Conservation (phyloP, 805 yeast species). For the Zygosaccharomyces bailii region DNA sequence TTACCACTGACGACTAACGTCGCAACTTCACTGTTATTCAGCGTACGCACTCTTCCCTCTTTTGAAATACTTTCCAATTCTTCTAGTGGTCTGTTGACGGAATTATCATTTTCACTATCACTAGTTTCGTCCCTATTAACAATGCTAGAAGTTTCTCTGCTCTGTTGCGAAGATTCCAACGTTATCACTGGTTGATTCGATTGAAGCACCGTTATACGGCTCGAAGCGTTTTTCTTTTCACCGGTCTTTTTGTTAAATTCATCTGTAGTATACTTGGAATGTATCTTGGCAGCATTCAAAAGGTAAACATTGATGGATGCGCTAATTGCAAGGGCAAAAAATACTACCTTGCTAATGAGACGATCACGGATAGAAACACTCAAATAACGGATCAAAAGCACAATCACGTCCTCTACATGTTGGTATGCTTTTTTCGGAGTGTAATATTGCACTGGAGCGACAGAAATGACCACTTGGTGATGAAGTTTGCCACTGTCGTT, state of each 20-base stretch:
- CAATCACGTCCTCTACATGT: constrained; percentile 55
- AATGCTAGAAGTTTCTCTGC: constrained; percentile 4
- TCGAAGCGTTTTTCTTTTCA: constrained; percentile 9
- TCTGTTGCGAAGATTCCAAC: background rate
- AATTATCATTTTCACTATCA: constrained; percentile 35
- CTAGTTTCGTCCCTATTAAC: constrained; percentile 29
- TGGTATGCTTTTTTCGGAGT: constrained; percentile 53
- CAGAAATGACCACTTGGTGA: constrained; percentile 52
- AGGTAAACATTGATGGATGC: constrained; percentile 79
- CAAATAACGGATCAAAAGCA: constrained; percentile 50
- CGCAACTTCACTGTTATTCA: constrained; percentile 71
- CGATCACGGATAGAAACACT: constrained; percentile 75
- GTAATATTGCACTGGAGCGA: constrained; percentile 55
- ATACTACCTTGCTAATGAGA: constrained; percentile 69
- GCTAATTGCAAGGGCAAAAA: constrained; percentile 69
- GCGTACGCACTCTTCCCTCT: constrained; percentile 63
- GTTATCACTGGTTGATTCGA: background rate
- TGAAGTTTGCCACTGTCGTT: constrained; percentile 32
- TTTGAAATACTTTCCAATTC: constrained; percentile 61
- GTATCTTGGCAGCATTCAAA: constrained; percentile 77
- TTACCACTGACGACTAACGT: constrained; percentile 69
- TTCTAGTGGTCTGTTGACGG: constrained; percentile 52
- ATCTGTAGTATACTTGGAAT: constrained; percentile 42
- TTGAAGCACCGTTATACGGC: background rate
- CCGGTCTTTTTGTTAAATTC: constrained; percentile 25